A percentile compares a stretch with the other conserved stretches of the same genome.
phyloP scores from a whole-genome alignment of 1,139 yeast genomes.

The Hansenula lynferdii region DNA sequence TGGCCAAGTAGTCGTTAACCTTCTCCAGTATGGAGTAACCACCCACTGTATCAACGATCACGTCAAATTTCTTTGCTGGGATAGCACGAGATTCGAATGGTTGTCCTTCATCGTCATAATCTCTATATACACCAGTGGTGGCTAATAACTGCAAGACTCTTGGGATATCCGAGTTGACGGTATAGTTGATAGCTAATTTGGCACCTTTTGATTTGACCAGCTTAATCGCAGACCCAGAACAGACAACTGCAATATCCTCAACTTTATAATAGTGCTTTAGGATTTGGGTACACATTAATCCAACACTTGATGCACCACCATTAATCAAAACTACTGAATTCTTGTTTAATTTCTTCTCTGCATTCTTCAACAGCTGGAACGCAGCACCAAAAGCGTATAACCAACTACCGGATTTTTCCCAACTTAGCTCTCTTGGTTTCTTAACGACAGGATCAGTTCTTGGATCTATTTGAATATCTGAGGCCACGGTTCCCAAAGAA shows the following conservation, averaged over 20 bases:
- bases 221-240: constrained; percentile 30
- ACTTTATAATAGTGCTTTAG: constrained; percentile 44
- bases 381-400: constrained; percentile 59
- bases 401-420: constrained; percentile 56
- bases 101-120: constrained; percentile 24
- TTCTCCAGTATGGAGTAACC: constrained; percentile 32
- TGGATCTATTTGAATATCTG: constrained; percentile 45
- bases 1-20: constrained; percentile 27
- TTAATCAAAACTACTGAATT: constrained; percentile 45
- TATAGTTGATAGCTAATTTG: constrained; percentile 21
- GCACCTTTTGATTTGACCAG: constrained; percentile 24
- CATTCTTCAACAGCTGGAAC: constrained; percentile 33
- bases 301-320: constrained; percentile 78
- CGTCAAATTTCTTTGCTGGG: constrained; percentile 30
- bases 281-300: constrained; percentile 54
- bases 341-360: constrained; percentile 20
- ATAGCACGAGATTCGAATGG: constrained; percentile 20
- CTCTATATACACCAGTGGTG: constrained; percentile 22
- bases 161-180: constrained; percentile 15
- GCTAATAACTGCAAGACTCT: constrained; percentile 13
- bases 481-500: constrained; percentile 48
- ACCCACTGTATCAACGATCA: constrained; percentile 47
- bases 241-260: constrained; percentile 39
- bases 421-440: constrained; percentile 44
- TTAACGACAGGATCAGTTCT: constrained; percentile 32